These are phyloP conservation scores for Candida incommunis DNA, from an alignment of 805 yeast genomes.

Conservation along the genomic window DNA sequence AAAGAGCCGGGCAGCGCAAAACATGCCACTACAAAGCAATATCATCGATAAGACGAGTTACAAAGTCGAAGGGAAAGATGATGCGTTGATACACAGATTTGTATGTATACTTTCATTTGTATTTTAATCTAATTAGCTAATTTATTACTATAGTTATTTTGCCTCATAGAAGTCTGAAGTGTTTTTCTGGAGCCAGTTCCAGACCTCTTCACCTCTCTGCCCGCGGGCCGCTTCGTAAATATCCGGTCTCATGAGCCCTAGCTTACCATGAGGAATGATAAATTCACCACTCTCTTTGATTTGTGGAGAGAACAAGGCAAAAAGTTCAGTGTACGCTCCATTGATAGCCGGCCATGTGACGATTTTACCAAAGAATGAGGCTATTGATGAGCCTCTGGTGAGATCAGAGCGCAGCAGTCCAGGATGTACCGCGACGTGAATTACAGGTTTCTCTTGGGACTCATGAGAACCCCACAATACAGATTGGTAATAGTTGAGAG, in stretches of 20 bases:
- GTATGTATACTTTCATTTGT: no score
- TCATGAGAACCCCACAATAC: constrained; percentile 23
- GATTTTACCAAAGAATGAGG: constrained; percentile 5
- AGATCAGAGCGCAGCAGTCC: constrained; percentile 27
- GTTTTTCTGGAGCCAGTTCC: constrained; percentile 19
- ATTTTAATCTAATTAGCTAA: no score
- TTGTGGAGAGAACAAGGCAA: constrained; percentile 28
- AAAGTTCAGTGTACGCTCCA: constrained; percentile 33
- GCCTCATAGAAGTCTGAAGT: neutral
- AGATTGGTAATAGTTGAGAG: constrained; percentile 25
- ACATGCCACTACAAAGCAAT: no score
- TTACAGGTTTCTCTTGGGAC: constrained; percentile 21
- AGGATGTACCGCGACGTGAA: constrained; percentile 28
- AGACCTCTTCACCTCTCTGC: constrained; percentile 21
- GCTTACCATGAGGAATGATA: constrained; percentile 29
- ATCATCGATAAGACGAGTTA: no score
- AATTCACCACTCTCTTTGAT: constrained; percentile 25
- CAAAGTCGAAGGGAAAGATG: no score
- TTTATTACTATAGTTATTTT: neutral
- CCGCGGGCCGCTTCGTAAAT: constrained; percentile 20
- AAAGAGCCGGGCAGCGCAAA: no score
- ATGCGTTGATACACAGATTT: no score
- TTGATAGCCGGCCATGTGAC: constrained; percentile 13
- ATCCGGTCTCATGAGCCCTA: constrained; percentile 26
- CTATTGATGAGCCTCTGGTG: constrained; percentile 13